Percentiles rank a stretch among this genome's conserved stretches.
phyloP scores from a whole-genome alignment of 2,329 filamentous ascomycete genomes.

The Aspergillus ustus region DNA sequence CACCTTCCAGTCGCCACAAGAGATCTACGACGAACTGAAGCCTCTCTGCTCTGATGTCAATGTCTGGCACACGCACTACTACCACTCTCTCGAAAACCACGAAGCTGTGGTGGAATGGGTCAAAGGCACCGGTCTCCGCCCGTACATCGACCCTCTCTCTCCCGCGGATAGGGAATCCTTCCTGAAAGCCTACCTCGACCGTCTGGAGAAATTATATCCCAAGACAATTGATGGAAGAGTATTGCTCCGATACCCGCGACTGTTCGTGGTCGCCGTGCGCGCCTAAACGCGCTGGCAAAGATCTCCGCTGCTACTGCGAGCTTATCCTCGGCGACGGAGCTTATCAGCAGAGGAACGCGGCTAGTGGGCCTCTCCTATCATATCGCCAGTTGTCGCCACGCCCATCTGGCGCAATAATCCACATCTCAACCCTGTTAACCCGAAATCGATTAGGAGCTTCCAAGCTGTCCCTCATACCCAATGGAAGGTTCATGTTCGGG shows the following conservation, averaged over 20 bases:
- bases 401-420: neutral
- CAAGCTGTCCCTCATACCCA: neutral
- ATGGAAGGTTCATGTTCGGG: neutral
- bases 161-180: constrained; percentile 49
- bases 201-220: constrained; percentile 52
- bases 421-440: neutral
- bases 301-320: neutral
- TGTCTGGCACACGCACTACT: constrained; percentile 61
- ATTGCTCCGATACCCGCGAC: constrained; percentile 58
- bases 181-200: constrained; percentile 52
- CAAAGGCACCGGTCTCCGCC: constrained; percentile 60
- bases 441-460: neutral
- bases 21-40: constrained; percentile 56
- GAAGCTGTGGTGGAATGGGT: constrained; percentile 64
- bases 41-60: constrained; percentile 51
- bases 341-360: neutral
- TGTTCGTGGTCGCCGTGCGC: constrained; percentile 58
- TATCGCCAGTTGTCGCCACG: constrained; percentile 1
- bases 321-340: neutral
- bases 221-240: constrained; percentile 57
- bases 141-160: constrained; percentile 57
- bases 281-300: constrained; percentile 11
- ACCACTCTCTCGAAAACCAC: constrained; percentile 56
- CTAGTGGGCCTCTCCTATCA: constrained; percentile 5
- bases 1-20: constrained; percentile 52